Base-by-base conservation (phyloP, 1,284 basidiomycete genomes). In the Neolentinus lepideus region DNA sequence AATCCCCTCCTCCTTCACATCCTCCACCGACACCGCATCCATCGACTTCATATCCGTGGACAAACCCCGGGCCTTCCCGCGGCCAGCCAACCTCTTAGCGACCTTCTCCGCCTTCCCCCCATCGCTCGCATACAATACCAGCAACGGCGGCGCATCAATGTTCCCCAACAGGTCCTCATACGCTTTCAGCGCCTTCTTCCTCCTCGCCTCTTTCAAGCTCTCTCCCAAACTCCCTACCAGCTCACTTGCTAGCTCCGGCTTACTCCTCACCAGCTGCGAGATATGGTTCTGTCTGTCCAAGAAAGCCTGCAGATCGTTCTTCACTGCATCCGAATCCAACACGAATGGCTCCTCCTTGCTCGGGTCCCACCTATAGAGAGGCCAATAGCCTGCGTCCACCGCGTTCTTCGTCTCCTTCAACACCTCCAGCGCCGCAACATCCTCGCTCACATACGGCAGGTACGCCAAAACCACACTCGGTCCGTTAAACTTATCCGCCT, bases 341-440 rank as follows among this genome's bases (percentile, higher is more conserved):
- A 81, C 80, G 78, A 99, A 99, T 48, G 93, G 90, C 63, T 94
- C 91, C 65, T 92, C 91, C 65, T 90, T 88, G 61, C 80, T 79
- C 0, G 96, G 96, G 71, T 99, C 88, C 96, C 96, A 99, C 58
- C 97, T 84, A 79, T 98, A 99, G 52, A 99, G 78, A 1, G 97
- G 96, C 96, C 97, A 99, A 74, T 96, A 97, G 4, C 95, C 96
- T 19, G 92, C 84, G 66, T 98, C 94, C 51, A 99, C 92, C 6
- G 95, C 96, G 46, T 95, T 82, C 72, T 99, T 99, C 51, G 96
- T 99, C 77, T 98, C 94, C 70, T 96, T 94, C 57, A 99, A 77
- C 19, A 98, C 78, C 36, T 96, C 87, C 43, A 99, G 83, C 1
- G 94, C 93, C 0, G 90, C 79, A 1, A 84, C 76, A 57, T 88